Conservation (phyloP, 305 asterid genomes). For the Monarda citriodora region DNA sequence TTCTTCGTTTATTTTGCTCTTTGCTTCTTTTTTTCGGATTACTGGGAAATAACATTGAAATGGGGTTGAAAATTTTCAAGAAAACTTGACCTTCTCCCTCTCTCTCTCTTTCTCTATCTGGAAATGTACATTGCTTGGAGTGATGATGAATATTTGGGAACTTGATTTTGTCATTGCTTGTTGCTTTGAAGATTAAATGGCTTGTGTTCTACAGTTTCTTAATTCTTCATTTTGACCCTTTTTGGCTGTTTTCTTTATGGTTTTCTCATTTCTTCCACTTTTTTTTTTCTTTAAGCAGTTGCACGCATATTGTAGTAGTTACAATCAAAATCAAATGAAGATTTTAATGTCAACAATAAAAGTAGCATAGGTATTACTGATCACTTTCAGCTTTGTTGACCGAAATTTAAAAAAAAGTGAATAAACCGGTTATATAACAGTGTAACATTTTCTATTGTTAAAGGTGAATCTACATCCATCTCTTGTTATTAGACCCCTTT, state of each 20-base stretch:
- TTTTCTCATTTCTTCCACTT: not conserved
- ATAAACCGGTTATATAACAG: too few species aligned
- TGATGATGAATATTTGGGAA: not conserved
- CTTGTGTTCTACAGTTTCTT: not conserved
- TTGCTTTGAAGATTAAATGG: conserved; percentile 9
- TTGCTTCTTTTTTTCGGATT: not conserved
- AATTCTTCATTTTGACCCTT: not conserved
- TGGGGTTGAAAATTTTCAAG: not conserved
- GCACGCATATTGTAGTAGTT: too few species aligned
- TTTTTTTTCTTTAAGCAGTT: not conserved
- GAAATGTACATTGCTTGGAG: not conserved
- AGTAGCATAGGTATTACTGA: too few species aligned
- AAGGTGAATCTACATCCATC: too few species aligned
- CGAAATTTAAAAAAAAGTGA: too few species aligned
- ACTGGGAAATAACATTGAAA: not conserved
- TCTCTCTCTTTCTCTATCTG: not conserved
- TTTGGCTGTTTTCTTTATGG: not conserved
- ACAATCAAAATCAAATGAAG: too few species aligned
- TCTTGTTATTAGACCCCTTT: too few species aligned
- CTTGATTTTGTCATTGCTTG: not conserved
- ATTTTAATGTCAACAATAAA: too few species aligned
- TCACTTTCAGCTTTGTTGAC: too few species aligned
- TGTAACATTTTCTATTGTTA: too few species aligned
- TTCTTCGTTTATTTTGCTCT: not conserved
- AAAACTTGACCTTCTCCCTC: not conserved